These are phyloP conservation scores for Trypanosoma grayi DNA, from an alignment of 208 protist species.

Conservation along the genomic window DNA sequence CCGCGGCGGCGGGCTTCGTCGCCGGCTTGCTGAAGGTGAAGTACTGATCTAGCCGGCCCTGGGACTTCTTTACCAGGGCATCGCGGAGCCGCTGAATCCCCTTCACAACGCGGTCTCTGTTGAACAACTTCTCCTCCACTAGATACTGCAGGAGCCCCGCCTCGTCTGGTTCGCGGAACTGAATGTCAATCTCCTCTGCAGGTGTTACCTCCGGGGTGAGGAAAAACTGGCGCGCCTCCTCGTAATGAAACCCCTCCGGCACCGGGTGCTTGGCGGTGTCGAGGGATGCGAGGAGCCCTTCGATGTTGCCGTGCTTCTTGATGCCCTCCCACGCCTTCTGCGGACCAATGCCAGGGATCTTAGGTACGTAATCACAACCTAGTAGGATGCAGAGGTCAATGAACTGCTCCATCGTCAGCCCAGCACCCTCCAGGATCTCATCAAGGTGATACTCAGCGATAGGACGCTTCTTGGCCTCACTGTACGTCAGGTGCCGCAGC, in stretches of 20 bases:
- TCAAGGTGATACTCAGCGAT: slow-evolving; percentile 95
- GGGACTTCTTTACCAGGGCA: slow-evolving; percentile 72
- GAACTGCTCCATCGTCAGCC: slow-evolving; percentile 95
- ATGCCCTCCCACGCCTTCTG: slow-evolving; percentile 96
- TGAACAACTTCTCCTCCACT: slow-evolving; percentile 97
- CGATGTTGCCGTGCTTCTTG: slow-evolving; percentile 94
- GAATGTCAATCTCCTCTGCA: slow-evolving; percentile 76
- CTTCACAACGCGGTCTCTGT: slow-evolving; percentile 85
- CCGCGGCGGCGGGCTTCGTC: neutral
- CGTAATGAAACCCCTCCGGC: slow-evolving; percentile 87
- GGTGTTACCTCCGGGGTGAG: slow-evolving; percentile 87
- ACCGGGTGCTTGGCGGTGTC: slow-evolving; percentile 82
- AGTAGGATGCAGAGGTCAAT: slow-evolving; percentile 99
- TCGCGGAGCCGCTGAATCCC: slow-evolving; percentile 76
- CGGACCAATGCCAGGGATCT: slow-evolving; percentile 98
- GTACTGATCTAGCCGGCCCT: slow-evolving; percentile 88
- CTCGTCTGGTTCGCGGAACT: slow-evolving; percentile 96
- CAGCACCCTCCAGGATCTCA: slow-evolving; percentile 71
- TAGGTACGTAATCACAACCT: slow-evolving; percentile 98
- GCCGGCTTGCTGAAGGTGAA: slow-evolving; percentile 60
- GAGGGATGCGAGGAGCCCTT: slow-evolving; percentile 93
- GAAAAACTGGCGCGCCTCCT: slow-evolving; percentile 93
- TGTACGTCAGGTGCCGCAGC: slow-evolving; percentile 96
- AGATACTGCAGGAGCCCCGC: slow-evolving; percentile 97
- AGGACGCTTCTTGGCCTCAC: slow-evolving; percentile 95